Percentiles rank a stretch among this genome's conserved stretches.
Conservation (phyloP, 108 stramenopile species). For the Nannochloropsis salina region DNA sequence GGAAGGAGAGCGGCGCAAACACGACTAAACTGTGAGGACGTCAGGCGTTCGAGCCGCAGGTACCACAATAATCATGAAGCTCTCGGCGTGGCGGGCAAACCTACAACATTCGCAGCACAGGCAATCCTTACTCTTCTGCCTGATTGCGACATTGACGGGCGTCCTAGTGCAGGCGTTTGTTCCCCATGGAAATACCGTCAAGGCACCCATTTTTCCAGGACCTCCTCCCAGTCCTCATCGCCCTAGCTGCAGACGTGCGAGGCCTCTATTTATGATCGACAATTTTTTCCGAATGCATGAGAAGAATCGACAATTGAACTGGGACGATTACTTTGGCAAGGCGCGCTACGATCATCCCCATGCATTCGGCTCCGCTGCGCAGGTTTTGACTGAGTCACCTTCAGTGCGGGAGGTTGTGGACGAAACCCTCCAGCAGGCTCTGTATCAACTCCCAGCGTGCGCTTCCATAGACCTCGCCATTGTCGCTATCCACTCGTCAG, state of each 20-base stretch:
- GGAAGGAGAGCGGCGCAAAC: no score
- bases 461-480: neutral
- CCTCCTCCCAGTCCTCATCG: neutral
- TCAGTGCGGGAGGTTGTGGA: neutral
- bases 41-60: no score
- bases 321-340: constrained; percentile 7
- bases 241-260: neutral
- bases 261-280: neutral
- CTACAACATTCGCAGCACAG: neutral
- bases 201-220: neutral
- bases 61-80: no score
- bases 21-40: no score
- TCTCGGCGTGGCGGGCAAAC: no score
- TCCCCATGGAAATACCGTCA: neutral
- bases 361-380: neutral
- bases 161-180: neutral
- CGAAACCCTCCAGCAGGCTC: neutral
- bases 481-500: neutral
- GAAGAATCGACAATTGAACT: constrained; percentile 18
- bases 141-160: neutral
- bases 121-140: neutral
- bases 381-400: neutral
- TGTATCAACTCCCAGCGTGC: constrained; percentile 19
- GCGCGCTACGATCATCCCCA: neutral
- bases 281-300: neutral